Evolutionary conservation across 2,329 filamentous ascomycete species (phyloP).

Genomic region (Aspergillus novofumigatus): DNA sequence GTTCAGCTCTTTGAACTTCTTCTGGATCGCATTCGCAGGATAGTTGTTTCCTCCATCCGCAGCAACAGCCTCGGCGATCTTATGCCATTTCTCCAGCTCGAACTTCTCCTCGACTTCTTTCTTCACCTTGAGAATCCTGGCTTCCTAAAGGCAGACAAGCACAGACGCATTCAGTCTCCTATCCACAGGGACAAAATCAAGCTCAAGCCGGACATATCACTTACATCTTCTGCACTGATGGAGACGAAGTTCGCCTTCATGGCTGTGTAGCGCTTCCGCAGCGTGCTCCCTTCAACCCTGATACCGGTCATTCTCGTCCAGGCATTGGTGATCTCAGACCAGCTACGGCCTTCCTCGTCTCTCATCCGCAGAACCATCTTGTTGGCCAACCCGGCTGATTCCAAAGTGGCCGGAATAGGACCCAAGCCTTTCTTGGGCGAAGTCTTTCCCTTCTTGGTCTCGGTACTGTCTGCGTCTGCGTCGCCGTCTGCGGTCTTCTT

Average conservation of each 20-base stretch:
- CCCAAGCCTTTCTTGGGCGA: constrained; percentile 6
- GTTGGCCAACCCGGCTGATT: constrained; percentile 18
- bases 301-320: constrained; percentile 28
- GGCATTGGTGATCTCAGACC: constrained; percentile 23
- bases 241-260: constrained; percentile 38
- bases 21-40: constrained; percentile 29
- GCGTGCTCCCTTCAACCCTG: constrained; percentile 29
- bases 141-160: constrained; percentile 16
- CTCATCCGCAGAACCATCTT: constrained; percentile 26
- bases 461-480: not conserved
- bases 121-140: constrained; percentile 32
- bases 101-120: constrained; percentile 38
- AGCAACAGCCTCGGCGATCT: constrained; percentile 31
- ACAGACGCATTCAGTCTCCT: not conserved
- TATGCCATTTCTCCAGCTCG: constrained; percentile 37
- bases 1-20: constrained; percentile 40
- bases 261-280: constrained; percentile 36
- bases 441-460: constrained; percentile 13
- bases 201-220: constrained; percentile 4
- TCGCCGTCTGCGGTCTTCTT: constrained; percentile 8
- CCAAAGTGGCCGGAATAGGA: constrained; percentile 21
- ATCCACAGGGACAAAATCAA: not conserved
- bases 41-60: constrained; percentile 30
- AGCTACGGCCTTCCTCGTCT: constrained; percentile 21
- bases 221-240: constrained; percentile 34